phyloP scores from a whole-genome alignment of 1,284 basidiomycete species.

The Leccinum pachyderme region DNA sequence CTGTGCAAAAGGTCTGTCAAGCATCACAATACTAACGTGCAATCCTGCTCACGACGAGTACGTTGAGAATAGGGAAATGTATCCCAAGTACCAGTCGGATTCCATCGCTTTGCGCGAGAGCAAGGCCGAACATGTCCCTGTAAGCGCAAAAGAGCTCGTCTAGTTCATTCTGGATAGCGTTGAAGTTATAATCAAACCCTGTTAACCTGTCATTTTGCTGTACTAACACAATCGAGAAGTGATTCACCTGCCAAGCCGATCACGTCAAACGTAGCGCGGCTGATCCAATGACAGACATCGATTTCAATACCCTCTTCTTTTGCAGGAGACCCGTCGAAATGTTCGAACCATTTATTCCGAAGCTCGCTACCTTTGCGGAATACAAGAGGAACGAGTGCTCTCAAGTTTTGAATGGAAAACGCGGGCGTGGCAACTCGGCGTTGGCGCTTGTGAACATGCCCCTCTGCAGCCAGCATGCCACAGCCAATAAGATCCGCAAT shows the following conservation, averaged over 20 bases:
- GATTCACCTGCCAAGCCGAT: constrained; percentile 68
- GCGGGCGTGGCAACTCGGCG: constrained; percentile 73
- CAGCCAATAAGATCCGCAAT: constrained; percentile 75
- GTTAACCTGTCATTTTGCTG: neutral
- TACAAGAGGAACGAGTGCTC: constrained; percentile 65
- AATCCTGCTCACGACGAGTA: constrained; percentile 51
- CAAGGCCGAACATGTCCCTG: constrained; percentile 77
- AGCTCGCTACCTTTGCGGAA: constrained; percentile 66
- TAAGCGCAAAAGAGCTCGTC: constrained; percentile 76
- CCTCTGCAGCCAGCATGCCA: constrained; percentile 77
- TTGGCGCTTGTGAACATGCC: constrained; percentile 69
- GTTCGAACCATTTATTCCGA: constrained; percentile 53
- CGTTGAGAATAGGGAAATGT: constrained; percentile 58
- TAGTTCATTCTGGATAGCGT: constrained; percentile 70
- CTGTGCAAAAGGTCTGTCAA: constrained; percentile 36
- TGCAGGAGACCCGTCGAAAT: constrained; percentile 33
- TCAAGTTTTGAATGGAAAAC: constrained; percentile 73
- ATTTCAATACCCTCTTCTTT: constrained; percentile 33
- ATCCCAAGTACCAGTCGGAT: constrained; percentile 50
- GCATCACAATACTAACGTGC: neutral
- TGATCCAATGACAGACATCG: constrained; percentile 73
- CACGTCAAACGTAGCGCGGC: constrained; percentile 76
- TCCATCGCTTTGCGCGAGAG: constrained; percentile 53
- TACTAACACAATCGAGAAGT: neutral
- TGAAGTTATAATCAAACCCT: constrained; percentile 81